Percentiles rank a stretch among this genome's conserved stretches.
phyloP scores from a whole-genome alignment of 495 filamentous ascomycete species.

The Cercophora sp. region DNA sequence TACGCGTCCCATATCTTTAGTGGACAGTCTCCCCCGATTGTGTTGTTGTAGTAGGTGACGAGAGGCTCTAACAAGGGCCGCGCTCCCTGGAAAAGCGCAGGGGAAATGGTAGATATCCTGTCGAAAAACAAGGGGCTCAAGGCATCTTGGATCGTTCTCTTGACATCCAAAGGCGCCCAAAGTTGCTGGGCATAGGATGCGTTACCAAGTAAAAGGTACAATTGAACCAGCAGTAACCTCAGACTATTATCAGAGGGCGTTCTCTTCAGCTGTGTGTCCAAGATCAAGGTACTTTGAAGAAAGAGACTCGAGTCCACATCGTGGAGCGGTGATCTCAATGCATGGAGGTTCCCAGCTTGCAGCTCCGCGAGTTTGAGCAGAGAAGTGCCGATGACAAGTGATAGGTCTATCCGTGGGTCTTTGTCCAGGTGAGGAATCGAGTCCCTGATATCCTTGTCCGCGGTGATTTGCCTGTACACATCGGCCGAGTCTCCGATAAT shows the following conservation, averaged over 20 bases:
- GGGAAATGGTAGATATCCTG: conserved; percentile 49
- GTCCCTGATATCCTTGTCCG: conserved; percentile 22
- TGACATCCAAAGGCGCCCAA: conserved; percentile 44
- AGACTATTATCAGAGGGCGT: conserved; percentile 37
- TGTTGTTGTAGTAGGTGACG: conserved; percentile 33
- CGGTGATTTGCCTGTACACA: conserved; percentile 25
- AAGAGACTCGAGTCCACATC: conserved; percentile 29
- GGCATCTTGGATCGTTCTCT: conserved; percentile 48
- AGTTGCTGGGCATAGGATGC: conserved; percentile 36
- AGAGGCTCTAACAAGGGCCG: conserved; percentile 32
- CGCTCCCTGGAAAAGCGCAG: conserved; percentile 35
- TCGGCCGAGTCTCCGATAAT: conserved; percentile 27
- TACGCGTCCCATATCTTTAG: conserved; percentile 41
- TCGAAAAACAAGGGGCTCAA: conserved; percentile 46
- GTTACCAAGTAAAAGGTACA: conserved; percentile 45
- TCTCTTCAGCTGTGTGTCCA: conserved; percentile 39
- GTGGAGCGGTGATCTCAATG: conserved; percentile 25
- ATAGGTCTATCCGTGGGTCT: conserved; percentile 43
- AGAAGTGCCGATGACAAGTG: conserved; percentile 40
- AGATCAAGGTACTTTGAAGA: conserved; percentile 43
- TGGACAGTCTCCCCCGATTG: conserved; percentile 33
- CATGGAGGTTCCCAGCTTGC: conserved; percentile 11
- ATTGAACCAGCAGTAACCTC: conserved; percentile 40
- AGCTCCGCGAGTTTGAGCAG: conserved; percentile 44
- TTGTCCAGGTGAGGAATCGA: conserved; percentile 25